These are phyloP conservation scores for Spinacia oleracea DNA, from an alignment of 179 eudicot species.

Conservation along the genomic window DNA sequence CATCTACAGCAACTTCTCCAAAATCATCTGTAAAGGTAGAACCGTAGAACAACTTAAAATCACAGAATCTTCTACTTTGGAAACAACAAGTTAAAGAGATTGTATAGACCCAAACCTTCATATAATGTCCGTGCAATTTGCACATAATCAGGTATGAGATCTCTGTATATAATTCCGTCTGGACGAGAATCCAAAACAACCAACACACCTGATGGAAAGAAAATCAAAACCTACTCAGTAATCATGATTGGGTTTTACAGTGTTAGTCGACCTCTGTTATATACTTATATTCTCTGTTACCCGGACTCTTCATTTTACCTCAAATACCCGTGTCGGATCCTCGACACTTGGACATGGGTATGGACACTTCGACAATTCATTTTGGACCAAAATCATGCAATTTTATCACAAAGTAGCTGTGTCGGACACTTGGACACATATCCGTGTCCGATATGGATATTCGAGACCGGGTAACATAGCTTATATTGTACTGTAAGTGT, in stretches of 20 bases:
- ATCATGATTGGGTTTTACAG: neutral
- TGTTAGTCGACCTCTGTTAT: neutral
- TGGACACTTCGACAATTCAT: too few relatives aligned
- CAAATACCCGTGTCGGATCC: too few relatives aligned
- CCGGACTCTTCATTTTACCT: too few relatives aligned
- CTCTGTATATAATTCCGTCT: constrained; percentile 80
- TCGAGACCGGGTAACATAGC: too few relatives aligned
- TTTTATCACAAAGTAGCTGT: too few relatives aligned
- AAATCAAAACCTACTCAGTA: constrained; percentile 17
- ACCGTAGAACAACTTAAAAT: neutral
- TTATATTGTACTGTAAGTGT: neutral
- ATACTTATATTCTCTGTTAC: too few relatives aligned
- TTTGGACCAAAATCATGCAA: too few relatives aligned
- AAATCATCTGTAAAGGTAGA: constrained; percentile 73
- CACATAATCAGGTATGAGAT: constrained; percentile 83
- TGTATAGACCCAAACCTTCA: constrained; percentile 60
- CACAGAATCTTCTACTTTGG: neutral
- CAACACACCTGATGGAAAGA: constrained; percentile 63
- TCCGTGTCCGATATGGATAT: too few relatives aligned
- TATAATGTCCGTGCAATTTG: constrained; percentile 74
- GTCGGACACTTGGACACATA: too few relatives aligned
- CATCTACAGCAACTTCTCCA: constrained; percentile 77
- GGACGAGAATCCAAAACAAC: constrained; percentile 93
- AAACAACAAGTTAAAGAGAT: neutral
- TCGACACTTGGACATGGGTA: too few relatives aligned